Evolutionary conservation across 768 basidiomycete genomes (phyloP).

Genomic region (Kwoniella heveanensis): DNA sequence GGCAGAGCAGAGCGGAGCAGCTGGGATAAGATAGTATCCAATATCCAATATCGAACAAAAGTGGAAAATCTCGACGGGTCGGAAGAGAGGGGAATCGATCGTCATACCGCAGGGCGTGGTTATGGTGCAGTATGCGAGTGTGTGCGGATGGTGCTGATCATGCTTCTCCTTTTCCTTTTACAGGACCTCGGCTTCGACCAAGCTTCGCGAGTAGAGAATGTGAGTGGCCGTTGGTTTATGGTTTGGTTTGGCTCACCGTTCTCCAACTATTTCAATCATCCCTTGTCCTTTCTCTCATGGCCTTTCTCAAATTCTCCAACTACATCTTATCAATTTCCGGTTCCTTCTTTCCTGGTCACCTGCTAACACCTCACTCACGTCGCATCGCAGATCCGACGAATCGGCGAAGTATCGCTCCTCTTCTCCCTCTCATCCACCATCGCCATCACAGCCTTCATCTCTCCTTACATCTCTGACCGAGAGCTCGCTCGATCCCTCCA

Average conservation of each 20-base stretch:
- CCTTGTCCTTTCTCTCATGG: no score
- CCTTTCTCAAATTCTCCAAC: no score
- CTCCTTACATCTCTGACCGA: constrained; percentile 90
- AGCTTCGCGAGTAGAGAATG: constrained; percentile 50
- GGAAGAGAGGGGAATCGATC: no score
- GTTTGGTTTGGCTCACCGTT: no score
- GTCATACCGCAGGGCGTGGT: no score
- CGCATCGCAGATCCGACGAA: constrained; percentile 75
- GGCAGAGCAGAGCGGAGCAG: no score
- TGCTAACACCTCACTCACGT: neutral
- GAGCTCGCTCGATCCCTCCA: constrained; percentile 80
- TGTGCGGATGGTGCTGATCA: neutral
- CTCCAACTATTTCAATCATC: no score
- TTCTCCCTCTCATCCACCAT: constrained; percentile 87
- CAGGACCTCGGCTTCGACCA: constrained; percentile 51
- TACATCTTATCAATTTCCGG: no score
- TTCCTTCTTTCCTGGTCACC: no score
- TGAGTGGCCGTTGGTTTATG: no score
- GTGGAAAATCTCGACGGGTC: no score
- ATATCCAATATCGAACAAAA: neutral
- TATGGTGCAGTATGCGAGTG: neutral
- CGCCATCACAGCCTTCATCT: constrained; percentile 94
- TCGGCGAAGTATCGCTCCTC: constrained; percentile 94
- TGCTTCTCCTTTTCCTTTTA: neutral
- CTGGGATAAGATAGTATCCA: neutral